These are phyloP conservation scores for Cucumis hystrix DNA, from an alignment of 306 rosid species.

Conservation along the genomic window DNA sequence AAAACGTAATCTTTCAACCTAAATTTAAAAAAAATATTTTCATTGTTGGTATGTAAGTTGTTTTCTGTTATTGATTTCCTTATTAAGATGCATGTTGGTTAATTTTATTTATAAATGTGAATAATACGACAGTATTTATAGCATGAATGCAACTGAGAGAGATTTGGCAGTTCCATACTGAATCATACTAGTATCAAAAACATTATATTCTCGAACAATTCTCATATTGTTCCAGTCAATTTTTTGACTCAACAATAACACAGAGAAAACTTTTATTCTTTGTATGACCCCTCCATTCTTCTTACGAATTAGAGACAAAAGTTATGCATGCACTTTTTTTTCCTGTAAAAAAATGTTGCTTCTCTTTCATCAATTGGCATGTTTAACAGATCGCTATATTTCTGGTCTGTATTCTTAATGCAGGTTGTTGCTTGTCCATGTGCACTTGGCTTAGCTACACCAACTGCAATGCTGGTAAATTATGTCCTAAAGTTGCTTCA, in stretches of 20 bases:
- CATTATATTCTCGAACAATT: neutral
- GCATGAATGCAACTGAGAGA: neutral
- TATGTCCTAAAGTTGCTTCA: conserved; percentile 10
- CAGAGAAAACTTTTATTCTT: neutral
- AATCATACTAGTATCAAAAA: neutral
- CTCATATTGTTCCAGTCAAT: neutral
- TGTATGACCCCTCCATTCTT: neutral
- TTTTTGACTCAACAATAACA: neutral
- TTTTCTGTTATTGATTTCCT: neutral
- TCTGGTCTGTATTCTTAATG: conserved; percentile 7
- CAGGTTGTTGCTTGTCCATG: conserved; percentile 99
- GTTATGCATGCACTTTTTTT: too few relatives aligned
- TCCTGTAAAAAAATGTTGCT: neutral
- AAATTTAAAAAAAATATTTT: neutral
- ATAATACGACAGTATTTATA: neutral
- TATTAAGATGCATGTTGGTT: neutral
- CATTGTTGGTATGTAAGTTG: neutral
- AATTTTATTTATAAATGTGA: neutral
- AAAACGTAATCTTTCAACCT: neutral
- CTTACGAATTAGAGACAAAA: neutral
- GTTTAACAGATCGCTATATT: neutral
- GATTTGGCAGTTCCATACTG: neutral
- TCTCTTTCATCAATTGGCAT: conserved; percentile 7
- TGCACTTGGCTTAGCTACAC: conserved; percentile 98
- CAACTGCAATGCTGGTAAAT: conserved; percentile 92